Evolutionary conservation across 2,329 filamentous ascomycete genomes (phyloP).

Genomic region (Fusarium heterosporum): DNA sequence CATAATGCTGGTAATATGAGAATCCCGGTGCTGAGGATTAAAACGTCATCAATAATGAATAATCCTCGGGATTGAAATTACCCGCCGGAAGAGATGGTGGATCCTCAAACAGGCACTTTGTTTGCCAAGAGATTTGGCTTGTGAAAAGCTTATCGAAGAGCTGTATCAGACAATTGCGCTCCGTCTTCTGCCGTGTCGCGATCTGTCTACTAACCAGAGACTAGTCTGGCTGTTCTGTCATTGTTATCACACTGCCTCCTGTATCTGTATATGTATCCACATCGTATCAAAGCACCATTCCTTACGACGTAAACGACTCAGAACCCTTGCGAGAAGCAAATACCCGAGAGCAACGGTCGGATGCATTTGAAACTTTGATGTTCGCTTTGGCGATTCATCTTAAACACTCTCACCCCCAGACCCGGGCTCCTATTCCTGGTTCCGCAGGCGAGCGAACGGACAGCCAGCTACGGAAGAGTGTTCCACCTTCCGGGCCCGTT

Average conservation of each 20-base stretch:
- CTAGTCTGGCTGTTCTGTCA: background rate
- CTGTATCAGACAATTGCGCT: constrained; percentile 5
- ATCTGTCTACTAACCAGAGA: background rate
- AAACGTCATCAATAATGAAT: constrained; percentile 19
- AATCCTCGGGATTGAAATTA: background rate
- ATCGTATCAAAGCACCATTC: constrained; percentile 3
- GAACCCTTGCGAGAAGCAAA: constrained; percentile 23
- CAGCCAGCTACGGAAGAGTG: constrained; percentile 23
- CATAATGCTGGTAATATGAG: constrained; percentile 24
- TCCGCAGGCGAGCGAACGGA: constrained; percentile 10
- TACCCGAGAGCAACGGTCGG: constrained; percentile 15
- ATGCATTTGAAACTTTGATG: constrained; percentile 33
- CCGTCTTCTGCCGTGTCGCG: constrained; percentile 7
- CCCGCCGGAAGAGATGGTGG: constrained; percentile 3
- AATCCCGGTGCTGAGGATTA: background rate
- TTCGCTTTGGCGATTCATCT: constrained; percentile 34
- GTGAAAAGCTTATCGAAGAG: constrained; percentile 22
- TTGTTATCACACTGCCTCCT: background rate
- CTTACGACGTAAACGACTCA: constrained; percentile 16
- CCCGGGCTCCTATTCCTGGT: constrained; percentile 28
- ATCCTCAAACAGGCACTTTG: constrained; percentile 2
- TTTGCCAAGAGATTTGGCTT: constrained; percentile 17
- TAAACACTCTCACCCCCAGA: constrained; percentile 6
- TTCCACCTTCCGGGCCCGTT: constrained; percentile 27
- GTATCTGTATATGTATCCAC: background rate